Evolutionary conservation across 176 grass and related monocot genomes (phyloP).

Genomic region (Chloris gayana): DNA sequence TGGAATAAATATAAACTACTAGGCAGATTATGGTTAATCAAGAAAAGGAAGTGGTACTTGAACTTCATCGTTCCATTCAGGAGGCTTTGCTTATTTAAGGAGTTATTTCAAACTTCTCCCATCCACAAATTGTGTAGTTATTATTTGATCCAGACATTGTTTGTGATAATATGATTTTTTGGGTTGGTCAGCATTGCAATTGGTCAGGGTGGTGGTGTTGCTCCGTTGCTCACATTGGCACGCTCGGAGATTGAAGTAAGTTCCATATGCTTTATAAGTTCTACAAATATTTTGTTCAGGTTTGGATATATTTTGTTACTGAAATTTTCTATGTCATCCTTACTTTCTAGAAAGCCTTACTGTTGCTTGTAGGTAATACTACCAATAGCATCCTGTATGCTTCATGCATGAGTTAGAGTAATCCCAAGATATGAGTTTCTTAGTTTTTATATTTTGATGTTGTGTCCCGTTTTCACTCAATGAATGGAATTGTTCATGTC

Average conservation of each 20-base stretch:
- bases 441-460: slow-evolving; percentile 11
- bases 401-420: slow-evolving; percentile 12
- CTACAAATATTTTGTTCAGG: slow-evolving; percentile 10
- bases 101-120: slow-evolving; percentile 6
- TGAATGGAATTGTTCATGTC: background rate
- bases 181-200: slow-evolving; percentile 83
- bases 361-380: background rate
- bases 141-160: slow-evolving; percentile 11
- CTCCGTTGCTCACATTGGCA: slow-evolving; percentile 91
- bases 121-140: background rate
- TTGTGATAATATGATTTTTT: slow-evolving; percentile 44
- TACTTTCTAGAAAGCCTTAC: slow-evolving; percentile 17
- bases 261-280: slow-evolving; percentile 35
- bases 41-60: background rate
- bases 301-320: slow-evolving; percentile 10
- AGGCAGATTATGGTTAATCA: background rate
- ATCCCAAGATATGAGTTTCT: background rate
- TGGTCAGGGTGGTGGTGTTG: slow-evolving; percentile 91
- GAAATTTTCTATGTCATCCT: slow-evolving; percentile 13
- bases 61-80: background rate
- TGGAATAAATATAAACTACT: slow-evolving; percentile 17
- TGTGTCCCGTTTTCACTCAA: background rate
- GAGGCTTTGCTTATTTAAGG: slow-evolving; percentile 16
- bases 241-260: slow-evolving; percentile 93
- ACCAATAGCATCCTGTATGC: background rate